phyloP scores from a whole-genome alignment of 2,329 filamentous ascomycete species.

The Talaromyces sp. region DNA sequence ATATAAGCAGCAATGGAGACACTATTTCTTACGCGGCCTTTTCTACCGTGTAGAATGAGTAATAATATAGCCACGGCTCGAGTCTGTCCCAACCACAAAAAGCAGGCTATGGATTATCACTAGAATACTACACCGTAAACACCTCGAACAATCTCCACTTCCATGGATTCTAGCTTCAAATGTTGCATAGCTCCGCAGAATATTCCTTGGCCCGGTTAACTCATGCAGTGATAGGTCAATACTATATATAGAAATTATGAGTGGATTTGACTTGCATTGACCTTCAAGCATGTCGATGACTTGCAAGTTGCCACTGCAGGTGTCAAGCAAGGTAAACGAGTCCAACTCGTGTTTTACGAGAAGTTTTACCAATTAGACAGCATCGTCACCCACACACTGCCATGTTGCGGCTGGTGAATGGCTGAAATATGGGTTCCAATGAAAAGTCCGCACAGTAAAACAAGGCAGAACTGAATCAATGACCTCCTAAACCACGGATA shows the following conservation, averaged over 20 bases:
- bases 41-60: background rate
- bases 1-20: no score
- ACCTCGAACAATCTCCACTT: background rate
- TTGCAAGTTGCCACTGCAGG: no score
- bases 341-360: background rate
- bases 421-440: background rate
- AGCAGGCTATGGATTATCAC: background rate
- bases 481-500: background rate
- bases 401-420: no score
- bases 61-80: background rate
- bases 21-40: background rate
- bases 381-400: no score
- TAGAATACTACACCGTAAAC: background rate
- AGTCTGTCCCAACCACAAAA: background rate
- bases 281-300: background rate
- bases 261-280: background rate
- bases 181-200: background rate
- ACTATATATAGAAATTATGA: background rate
- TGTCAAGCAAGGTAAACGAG: background rate
- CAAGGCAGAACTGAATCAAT: background rate
- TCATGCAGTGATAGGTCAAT: background rate
- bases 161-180: background rate
- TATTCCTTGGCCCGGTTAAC: background rate
- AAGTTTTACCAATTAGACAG: background rate
- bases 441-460: background rate